phyloP scores from a whole-genome alignment of 2,329 filamentous ascomycete species.

The Dothideomycetidae sp. region DNA sequence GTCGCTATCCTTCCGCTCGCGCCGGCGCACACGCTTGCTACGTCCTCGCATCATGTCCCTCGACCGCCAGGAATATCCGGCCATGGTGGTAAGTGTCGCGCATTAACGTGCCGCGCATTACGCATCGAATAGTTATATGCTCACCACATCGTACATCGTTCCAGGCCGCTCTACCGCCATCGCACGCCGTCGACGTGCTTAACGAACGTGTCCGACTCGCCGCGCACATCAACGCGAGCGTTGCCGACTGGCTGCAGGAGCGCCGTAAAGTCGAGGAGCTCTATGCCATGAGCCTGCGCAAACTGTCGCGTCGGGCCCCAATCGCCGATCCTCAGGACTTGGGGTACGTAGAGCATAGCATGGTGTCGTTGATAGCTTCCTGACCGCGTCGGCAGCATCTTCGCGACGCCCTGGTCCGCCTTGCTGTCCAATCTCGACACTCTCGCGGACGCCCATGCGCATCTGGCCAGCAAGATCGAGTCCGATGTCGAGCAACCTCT shows the following conservation, averaged over 20 bases:
- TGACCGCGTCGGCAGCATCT: constrained; percentile 49
- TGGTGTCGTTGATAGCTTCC: not conserved
- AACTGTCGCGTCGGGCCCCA: constrained; percentile 59
- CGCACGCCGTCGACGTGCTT: constrained; percentile 66
- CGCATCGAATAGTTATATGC: no score
- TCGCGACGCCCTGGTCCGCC: constrained; percentile 79
- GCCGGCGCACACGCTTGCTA: no score
- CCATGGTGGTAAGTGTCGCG: constrained; percentile 63
- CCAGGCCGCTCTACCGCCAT: constrained; percentile 69
- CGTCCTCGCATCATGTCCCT: constrained; percentile 8
- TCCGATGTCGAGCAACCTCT: constrained; percentile 76
- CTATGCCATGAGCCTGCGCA: constrained; percentile 71
- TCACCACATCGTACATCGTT: no score
- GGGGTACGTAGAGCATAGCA: constrained; percentile 47
- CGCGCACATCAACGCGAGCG: constrained; percentile 69
- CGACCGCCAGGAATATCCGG: constrained; percentile 79
- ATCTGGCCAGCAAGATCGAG: constrained; percentile 68
- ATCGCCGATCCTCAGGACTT: constrained; percentile 67
- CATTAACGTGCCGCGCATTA: constrained; percentile 8
- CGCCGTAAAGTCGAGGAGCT: constrained; percentile 81
- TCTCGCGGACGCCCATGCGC: constrained; percentile 70
- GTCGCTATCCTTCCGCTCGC: no score
- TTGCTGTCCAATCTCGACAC: constrained; percentile 67
- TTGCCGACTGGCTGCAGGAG: constrained; percentile 96
- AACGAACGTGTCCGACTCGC: constrained; percentile 82